A percentile compares a stretch with the other conserved stretches of the same genome.
These are phyloP conservation scores for Annulohypoxylon bovei DNA, from an alignment of 495 filamentous ascomycete genomes.

Conservation along the genomic window DNA sequence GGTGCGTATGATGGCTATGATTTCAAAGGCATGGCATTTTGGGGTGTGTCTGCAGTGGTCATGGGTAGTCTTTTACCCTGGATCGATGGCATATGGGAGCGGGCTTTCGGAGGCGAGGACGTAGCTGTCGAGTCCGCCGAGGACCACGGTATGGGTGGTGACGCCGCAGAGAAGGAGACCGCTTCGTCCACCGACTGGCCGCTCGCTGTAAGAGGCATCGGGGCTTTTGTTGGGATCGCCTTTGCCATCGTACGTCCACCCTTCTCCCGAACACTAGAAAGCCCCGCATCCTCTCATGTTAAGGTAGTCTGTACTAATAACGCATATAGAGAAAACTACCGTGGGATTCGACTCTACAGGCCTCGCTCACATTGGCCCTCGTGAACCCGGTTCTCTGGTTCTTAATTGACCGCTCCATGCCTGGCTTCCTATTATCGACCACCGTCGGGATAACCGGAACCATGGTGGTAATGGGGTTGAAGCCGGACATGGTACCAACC, in stretches of 20 bases:
- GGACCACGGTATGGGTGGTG: conserved; percentile 18
- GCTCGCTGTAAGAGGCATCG: conserved; percentile 83
- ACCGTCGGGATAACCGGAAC: conserved; percentile 79
- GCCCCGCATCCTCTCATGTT: background rate
- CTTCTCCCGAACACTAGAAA: background rate
- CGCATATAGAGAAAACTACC: conserved; percentile 76
- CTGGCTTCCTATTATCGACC: conserved; percentile 80
- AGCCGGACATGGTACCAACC: conserved; percentile 78
- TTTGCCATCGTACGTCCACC: conserved; percentile 86
- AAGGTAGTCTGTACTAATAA: conserved; percentile 34
- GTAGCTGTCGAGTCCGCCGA: conserved; percentile 25
- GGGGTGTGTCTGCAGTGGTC: conserved; percentile 81
- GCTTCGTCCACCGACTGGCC: conserved; percentile 72
- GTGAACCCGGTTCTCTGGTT: conserved; percentile 97
- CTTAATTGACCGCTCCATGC: conserved; percentile 86
- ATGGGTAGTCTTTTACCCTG: conserved; percentile 85
- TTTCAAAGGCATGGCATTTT: conserved; percentile 77
- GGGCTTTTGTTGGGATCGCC: conserved; percentile 93
- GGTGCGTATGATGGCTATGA: conserved; percentile 54
- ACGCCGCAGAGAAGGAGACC: conserved; percentile 36
- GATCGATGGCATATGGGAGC: conserved; percentile 74
- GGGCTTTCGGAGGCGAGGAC: conserved; percentile 41
- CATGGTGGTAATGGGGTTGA: conserved; percentile 72
- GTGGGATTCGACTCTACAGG: conserved; percentile 94
- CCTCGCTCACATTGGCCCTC: conserved; percentile 88